Evolutionary conservation across 495 filamentous ascomycete species (phyloP).

Genomic region (Rhizodiscina lignyota): DNA sequence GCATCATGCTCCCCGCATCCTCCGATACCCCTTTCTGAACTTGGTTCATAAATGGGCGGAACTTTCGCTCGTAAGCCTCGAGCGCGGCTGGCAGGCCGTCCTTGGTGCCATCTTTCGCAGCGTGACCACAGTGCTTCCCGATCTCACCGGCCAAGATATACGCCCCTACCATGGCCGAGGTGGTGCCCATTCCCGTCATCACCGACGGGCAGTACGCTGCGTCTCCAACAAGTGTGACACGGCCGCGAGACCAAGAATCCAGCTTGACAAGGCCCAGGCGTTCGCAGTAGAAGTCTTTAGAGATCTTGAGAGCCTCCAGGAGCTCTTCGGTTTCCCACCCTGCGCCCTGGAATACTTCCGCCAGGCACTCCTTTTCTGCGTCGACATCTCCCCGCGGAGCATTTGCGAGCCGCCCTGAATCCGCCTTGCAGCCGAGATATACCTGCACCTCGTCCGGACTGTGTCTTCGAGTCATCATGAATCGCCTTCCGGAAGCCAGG

Average conservation of each 20-base stretch:
- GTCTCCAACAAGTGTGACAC: conserved; percentile 37
- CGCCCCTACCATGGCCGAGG: conserved; percentile 12
- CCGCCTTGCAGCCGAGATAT: conserved; percentile 18
- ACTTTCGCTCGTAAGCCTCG: conserved; percentile 22
- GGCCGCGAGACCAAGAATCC: conserved; percentile 26
- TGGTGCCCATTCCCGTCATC: conserved; percentile 26
- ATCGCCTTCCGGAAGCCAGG: conserved; percentile 16
- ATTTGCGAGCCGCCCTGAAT: conserved; percentile 15
- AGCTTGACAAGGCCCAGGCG: conserved; percentile 25
- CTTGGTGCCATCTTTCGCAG: conserved; percentile 20
- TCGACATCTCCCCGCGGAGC: conserved; percentile 1
- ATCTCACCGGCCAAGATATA: conserved; percentile 9
- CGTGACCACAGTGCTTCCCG: background rate
- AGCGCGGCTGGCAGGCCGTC: conserved; percentile 18
- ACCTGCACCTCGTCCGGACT: conserved; percentile 21
- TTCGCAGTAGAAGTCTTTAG: conserved; percentile 34
- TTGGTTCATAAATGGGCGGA: conserved; percentile 27
- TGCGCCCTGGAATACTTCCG: conserved; percentile 23
- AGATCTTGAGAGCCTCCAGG: conserved; percentile 19
- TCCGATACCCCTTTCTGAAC: conserved; percentile 19
- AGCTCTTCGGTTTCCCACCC: conserved; percentile 29
- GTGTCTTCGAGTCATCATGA: conserved; percentile 24
- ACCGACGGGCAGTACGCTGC: conserved; percentile 33
- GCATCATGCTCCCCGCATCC: conserved; percentile 10
- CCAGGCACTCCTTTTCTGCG: conserved; percentile 10